Conservation (phyloP, 441 rosid genomes). For the Gossypium gossypioides region DNA sequence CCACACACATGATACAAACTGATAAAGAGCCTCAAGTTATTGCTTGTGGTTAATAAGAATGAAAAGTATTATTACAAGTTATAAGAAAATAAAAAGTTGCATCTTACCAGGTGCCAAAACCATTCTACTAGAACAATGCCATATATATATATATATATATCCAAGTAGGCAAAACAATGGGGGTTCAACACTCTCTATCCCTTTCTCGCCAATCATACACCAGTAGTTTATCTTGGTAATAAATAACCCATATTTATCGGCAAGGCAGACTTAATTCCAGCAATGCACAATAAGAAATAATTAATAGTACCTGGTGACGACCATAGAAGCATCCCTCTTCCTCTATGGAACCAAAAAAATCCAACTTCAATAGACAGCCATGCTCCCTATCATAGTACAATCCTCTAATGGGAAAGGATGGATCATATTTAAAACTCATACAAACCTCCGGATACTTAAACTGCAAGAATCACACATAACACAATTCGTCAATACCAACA, state of each 20-base stretch:
- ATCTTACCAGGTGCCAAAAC: not conserved
- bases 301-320: constrained; percentile 55
- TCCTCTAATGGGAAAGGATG: constrained; percentile 84
- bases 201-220: not conserved
- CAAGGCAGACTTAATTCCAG: not conserved
- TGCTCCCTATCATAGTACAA: constrained; percentile 72
- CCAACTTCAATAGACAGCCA: constrained; percentile 83
- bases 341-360: constrained; percentile 96
- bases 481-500: not conserved
- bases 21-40: not conserved
- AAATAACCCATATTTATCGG: not conserved
- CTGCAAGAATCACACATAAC: constrained; percentile 33
- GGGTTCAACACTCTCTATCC: not conserved
- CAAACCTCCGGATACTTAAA: constrained; percentile 76
- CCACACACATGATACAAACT: not conserved
- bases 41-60: not conserved
- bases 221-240: not conserved
- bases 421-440: constrained; percentile 60
- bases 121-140: not conserved
- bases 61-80: not conserved
- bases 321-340: constrained; percentile 92
- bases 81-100: not conserved
- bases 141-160: too few relatives aligned
- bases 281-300: not conserved
- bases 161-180: not conserved